Base-by-base conservation (phyloP, 2,329 filamentous ascomycete species). In the Neonectria punicea region DNA sequence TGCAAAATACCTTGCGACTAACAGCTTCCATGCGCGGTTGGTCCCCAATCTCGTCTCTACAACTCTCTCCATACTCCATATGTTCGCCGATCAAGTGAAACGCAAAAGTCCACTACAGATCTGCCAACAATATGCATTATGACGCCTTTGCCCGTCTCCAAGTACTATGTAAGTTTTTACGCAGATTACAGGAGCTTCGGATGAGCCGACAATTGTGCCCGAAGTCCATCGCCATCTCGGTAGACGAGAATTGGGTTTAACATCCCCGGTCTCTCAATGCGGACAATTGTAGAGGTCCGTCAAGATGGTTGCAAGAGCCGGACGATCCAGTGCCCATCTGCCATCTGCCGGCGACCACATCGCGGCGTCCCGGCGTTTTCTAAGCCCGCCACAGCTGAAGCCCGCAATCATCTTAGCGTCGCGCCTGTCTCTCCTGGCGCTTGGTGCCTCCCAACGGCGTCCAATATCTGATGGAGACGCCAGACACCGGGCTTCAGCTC, bases 1-100 rank as follows among this genome's bases (percentile, higher is more conserved):
- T 43, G 39, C 28, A 28, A 53, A 55, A 44, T 55, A 51, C 56
- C 61, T 56, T 53, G 53, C 39, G 44, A 10, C 30, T n/a, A 51
- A 20, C 30, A 20, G 49, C 47, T 32, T 32, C 11, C 7, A 32
- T 28, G 47, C 25, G 47, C 28, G n/a, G n/a, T 32, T 13, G 25
- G 25, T 5, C 16, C 34, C 34, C 34, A 39, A 39, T 36, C 34
- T 22, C 22, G 22, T 22, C 22, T 22, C 22, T 22, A 2, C 22
- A 22, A 22, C 22, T 22, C 43, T 41, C 43, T 25, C 20, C 39
- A 14, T 63, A 60, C 41, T 44, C 36, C 39, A 62, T 53, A 46
- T 46, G 63, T 59, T 67, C 55, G 58, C 46, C 46, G n/a, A 65
- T 61, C 20, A 53, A 54, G 65, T 49, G 53, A 63, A 55, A 63